Evolutionary conservation across 1,139 yeast genomes (phyloP), one percentile per base, ranked within the genome.

Genomic region (Kodamaea derodonti): DNA sequence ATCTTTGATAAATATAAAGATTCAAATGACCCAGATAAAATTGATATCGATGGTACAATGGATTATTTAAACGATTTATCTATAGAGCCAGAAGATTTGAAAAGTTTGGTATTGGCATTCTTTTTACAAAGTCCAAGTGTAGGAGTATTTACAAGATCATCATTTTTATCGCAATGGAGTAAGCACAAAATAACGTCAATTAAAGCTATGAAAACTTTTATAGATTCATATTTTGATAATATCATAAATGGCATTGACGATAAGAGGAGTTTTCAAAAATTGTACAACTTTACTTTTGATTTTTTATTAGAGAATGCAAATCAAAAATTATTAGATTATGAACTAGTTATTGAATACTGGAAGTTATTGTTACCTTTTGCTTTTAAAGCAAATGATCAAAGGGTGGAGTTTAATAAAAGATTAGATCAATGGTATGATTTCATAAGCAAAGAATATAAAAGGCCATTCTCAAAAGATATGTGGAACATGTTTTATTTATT

Each of bases 401-500:
- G 20, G 8, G 34, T 25, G 7, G 33, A 24, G 15, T 46, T 51
- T 3, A 27, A 37, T 16, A 38, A 37, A 16, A 45, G 73, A 36
- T 54, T 75, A 20, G 63, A 61, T 31, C 70, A 60, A 35, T 86
- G 84, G 86, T 66, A 64, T 36, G 58, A 51, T 11, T 87, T 72
- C 54, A 58, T 68, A 16, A 31, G 46, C 22, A 54, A 48, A 16
- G 68, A 55, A 32, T 65, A 65, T 48, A 65, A 65, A 31, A 59
- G 68, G 34, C 56, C 67, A 4, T 68, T 90, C 23, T 74, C 84
- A 7, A 73, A 62, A 41, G 98, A 90, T 51, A 77, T 81, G 24
- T 90, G 97, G 96, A 72, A 75, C 40, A 88, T 90, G 97, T 65
- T 84, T 37, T 72, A 75, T 41, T 75, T 78, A 40, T 87, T 90